phyloP scores from a whole-genome alignment of 441 rosid species.

The Euphorbia celastroides region DNA sequence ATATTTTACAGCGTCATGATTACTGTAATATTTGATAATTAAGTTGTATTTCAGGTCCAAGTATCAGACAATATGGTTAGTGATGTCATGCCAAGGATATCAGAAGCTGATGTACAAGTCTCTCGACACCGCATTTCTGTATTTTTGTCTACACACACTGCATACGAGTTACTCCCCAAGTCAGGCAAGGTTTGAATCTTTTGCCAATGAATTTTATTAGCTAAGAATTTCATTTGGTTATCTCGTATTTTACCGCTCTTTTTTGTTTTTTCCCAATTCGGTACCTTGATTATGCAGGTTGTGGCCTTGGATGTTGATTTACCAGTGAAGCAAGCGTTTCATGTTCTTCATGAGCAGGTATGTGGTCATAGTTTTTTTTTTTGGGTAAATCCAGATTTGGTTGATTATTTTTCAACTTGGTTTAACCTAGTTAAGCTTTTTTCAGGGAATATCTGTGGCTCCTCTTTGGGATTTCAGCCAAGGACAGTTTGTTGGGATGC shows the following conservation, averaged over 20 bases:
- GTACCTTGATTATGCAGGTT: conserved; percentile 30
- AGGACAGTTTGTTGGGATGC: conserved; percentile 57
- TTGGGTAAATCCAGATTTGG: neutral
- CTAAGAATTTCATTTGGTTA: neutral
- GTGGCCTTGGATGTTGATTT: conserved; percentile 57
- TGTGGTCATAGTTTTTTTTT: neutral
- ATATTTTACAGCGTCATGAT: neutral
- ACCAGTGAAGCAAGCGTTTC: conserved; percentile 69
- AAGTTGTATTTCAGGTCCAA: conserved; percentile 23
- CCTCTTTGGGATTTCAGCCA: conserved; percentile 60
- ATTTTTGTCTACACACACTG: conserved; percentile 45
- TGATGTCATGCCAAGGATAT: conserved; percentile 37
- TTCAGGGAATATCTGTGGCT: conserved; percentile 60
- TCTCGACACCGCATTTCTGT: conserved; percentile 51
- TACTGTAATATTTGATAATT: too few species aligned
- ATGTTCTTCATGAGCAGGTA: conserved; percentile 62
- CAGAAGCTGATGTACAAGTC: conserved; percentile 41
- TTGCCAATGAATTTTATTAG: conserved; percentile 15
- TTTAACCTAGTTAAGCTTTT: conserved; percentile 28
- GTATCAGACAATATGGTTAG: conserved; percentile 35
- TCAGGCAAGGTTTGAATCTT: conserved; percentile 65
- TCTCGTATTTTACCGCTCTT: neutral
- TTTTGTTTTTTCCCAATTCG: conserved; percentile 11
- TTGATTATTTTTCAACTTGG: neutral
- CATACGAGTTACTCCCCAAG: conserved; percentile 61